phyloP scores from a whole-genome alignment of 2,329 filamentous ascomycete genomes.

The Apiospora hydei region DNA sequence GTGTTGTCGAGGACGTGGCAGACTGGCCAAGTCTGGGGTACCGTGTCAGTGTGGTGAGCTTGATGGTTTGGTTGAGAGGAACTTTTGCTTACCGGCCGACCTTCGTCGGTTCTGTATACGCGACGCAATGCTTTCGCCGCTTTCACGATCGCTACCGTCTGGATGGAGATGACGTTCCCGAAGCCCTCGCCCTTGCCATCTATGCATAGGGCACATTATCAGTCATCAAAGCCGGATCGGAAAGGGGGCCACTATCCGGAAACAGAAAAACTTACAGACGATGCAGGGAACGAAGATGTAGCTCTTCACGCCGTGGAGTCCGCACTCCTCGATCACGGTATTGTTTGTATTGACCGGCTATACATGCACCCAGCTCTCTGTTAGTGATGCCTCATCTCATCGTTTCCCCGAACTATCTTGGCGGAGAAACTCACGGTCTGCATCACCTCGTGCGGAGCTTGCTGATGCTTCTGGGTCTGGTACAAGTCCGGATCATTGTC shows the following conservation, averaged over 20 bases:
- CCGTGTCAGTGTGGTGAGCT: not conserved
- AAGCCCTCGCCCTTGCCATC: constrained; percentile 57
- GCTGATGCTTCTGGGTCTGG: constrained; percentile 49
- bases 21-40: constrained; percentile 57
- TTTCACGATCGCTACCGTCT: constrained; percentile 55
- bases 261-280: constrained; percentile 47
- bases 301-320: constrained; percentile 50
- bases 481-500: constrained; percentile 54
- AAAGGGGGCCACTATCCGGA: too few species aligned
- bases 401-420: not conserved
- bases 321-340: constrained; percentile 51
- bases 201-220: constrained; percentile 23
- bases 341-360: constrained; percentile 51
- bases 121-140: constrained; percentile 49
- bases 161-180: constrained; percentile 58
- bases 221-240: not conserved
- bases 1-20: constrained; percentile 58
- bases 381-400: not conserved
- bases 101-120: constrained; percentile 52
- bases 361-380: constrained; percentile 18
- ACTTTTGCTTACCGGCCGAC: constrained; percentile 42
- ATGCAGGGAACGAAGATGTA: constrained; percentile 64
- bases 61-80: not conserved
- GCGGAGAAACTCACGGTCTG: constrained; percentile 35
- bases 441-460: constrained; percentile 33